Evolutionary conservation across 1,139 yeast genomes (phyloP), one percentile per base, ranked within the genome.

Genomic region (Yamadazyma dushanensis): DNA sequence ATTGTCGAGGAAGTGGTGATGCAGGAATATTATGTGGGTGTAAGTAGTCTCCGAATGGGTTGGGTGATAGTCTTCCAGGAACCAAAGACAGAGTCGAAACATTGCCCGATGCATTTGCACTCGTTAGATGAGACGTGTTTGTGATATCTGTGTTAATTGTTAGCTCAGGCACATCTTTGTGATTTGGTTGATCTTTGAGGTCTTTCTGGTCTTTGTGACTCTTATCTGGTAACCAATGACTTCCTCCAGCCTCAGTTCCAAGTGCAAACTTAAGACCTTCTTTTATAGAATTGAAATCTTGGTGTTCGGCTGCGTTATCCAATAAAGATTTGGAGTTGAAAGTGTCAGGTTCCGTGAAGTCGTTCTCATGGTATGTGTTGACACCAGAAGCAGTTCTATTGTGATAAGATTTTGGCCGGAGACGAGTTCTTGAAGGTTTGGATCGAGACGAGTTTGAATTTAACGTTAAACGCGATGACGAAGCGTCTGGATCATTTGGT

Each of bases 221-320:
- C 5, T 13, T 25, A 13, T 23, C 26, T 8, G 45, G 70, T 27
- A 65, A 54, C 71, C 71, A 65, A 26, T 58, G 54, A 9, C 62
- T 54, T 4, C 40, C 54, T 6, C 49, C 44, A 3, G 49, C 48
- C 8, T 45, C 44, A 3, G 63, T 48, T 1, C 75, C 74, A 20
- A 69, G 50, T 2, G 74, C 76, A 41, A 54, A 57, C 25, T 54
- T 54, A 15, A 70, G 45, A 3, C 73, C 73, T 42, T 65, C 64
- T 31, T 58, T 56, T 22, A 70, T 46, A 20, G 65, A 67, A 32
- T 61, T 60, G 18, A 65, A 53, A 38, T 66, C 67, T 28, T 54
- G 54, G 16, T 52, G 57, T 26, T 53, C 51, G 2, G 63, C 51
- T 6, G 66, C 67, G 17, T 56, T 55, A 24, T 45, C 44, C 8